A percentile compares a stretch with the other conserved stretches of the same genome.
Conservation (phyloP, 2,329 filamentous ascomycete species). For the Monosporascus sp. region DNA sequence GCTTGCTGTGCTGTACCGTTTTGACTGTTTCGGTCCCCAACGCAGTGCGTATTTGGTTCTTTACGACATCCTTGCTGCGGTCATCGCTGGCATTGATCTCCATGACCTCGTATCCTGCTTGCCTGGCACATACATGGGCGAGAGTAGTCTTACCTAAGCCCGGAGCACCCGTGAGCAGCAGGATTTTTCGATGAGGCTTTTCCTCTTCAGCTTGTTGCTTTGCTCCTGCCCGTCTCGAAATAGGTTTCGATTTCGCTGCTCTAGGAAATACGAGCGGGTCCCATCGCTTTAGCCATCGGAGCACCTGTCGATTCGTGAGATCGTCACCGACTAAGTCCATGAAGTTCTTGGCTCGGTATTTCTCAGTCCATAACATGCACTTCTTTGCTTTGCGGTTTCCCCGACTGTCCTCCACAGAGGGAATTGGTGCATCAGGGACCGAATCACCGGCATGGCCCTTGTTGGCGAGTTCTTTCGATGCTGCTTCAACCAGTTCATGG, state of each 20-base stretch:
- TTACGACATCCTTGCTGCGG: constrained; percentile 82
- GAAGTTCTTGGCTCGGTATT: constrained; percentile 88
- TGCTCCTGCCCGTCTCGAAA: constrained; percentile 38
- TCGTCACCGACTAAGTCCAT: constrained; percentile 94
- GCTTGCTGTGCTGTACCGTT: constrained; percentile 56
- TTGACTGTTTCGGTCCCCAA: constrained; percentile 93
- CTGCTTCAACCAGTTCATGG: constrained; percentile 71
- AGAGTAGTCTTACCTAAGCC: constrained; percentile 94
- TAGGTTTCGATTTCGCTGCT: constrained; percentile 53
- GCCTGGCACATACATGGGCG: constrained; percentile 89
- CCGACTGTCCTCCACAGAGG: constrained; percentile 39
- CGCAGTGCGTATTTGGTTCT: constrained; percentile 83
- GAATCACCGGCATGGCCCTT: constrained; percentile 20
- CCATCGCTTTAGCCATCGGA: constrained; percentile 93
- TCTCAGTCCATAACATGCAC: constrained; percentile 86
- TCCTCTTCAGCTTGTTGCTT: constrained; percentile 56
- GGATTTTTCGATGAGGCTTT: constrained; percentile 76
- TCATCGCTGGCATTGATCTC: constrained; percentile 99
- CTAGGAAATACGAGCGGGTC: constrained; percentile 88
- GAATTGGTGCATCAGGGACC: constrained; percentile 30
- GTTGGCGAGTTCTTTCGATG: constrained; percentile 52
- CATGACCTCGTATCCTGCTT: constrained; percentile 93
- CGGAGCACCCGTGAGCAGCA: constrained; percentile 86
- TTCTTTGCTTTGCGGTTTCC: constrained; percentile 32
- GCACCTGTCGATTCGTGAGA: constrained; percentile 80